Evolutionary conservation across 2,329 filamentous ascomycete genomes (phyloP).

Genomic region (Neonectria neomacrospora): DNA sequence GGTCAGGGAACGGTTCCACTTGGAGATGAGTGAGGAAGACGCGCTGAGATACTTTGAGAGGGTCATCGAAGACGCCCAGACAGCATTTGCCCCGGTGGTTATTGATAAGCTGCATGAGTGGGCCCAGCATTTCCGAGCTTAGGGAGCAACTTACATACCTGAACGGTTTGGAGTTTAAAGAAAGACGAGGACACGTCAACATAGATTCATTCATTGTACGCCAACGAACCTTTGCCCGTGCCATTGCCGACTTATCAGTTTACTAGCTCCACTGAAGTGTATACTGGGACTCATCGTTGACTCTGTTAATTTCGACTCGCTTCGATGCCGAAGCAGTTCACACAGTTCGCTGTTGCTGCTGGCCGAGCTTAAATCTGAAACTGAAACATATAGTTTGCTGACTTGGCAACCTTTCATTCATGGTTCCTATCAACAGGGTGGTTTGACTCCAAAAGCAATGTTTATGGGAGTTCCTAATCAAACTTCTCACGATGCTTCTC

Average conservation of each 20-base stretch:
- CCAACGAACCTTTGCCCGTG: neutral
- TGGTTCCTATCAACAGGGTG: neutral
- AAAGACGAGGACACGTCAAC: neutral
- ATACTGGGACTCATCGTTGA: neutral
- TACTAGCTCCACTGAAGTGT: too few species aligned
- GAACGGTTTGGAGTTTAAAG: conserved; percentile 4
- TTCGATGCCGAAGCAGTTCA: neutral
- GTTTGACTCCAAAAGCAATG: neutral
- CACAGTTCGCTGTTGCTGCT: neutral
- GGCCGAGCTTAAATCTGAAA: conserved; percentile 12
- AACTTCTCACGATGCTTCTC: neutral
- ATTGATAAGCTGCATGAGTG: conserved; percentile 96
- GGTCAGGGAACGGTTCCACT: conserved; percentile 92
- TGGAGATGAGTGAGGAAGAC: conserved; percentile 92
- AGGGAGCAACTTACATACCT: conserved; percentile 26
- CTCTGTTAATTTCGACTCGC: neutral
- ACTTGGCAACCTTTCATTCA: neutral
- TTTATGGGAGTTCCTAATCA: neutral
- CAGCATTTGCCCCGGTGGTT: conserved; percentile 89
- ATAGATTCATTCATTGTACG: neutral
- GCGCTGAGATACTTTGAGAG: conserved; percentile 88
- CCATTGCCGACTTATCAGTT: neutral
- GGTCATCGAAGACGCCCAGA: conserved; percentile 90
- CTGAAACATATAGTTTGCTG: neutral
- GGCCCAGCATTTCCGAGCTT: conserved; percentile 90